phyloP scores from a whole-genome alignment of 352 stramenopile species.

The Phytophthora citrophthora region DNA sequence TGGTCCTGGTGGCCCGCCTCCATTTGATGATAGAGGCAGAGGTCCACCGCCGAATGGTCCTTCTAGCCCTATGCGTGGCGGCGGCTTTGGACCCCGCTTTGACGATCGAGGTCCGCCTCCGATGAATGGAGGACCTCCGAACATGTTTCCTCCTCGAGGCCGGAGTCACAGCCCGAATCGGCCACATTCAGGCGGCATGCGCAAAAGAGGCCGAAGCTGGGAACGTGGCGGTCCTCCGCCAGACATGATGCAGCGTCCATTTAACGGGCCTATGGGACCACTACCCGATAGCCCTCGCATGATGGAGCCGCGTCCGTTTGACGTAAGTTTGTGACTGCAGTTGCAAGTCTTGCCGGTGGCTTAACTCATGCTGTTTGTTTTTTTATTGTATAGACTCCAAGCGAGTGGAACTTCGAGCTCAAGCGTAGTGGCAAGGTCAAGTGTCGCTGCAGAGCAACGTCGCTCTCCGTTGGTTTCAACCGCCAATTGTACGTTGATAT shows the following conservation, averaged over 20 bases:
- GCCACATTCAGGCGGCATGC: slow-evolving; percentile 33
- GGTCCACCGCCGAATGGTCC: slow-evolving; percentile 20
- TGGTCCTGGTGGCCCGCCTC: slow-evolving; percentile 16
- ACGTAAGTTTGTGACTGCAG: slow-evolving; percentile 24
- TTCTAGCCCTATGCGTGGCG: slow-evolving; percentile 36
- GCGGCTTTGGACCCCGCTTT: slow-evolving; percentile 37
- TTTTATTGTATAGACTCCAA: slow-evolving; percentile 29
- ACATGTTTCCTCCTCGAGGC: slow-evolving; percentile 44
- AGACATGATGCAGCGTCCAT: slow-evolving; percentile 28
- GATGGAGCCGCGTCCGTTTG: slow-evolving; percentile 36
- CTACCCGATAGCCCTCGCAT: slow-evolving; percentile 37
- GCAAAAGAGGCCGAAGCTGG: slow-evolving; percentile 52
- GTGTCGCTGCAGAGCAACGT: slow-evolving; percentile 42
- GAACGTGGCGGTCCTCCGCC: slow-evolving; percentile 34
- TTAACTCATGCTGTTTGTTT: slow-evolving; percentile 7
- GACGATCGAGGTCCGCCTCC: slow-evolving; percentile 39
- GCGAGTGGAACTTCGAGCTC: slow-evolving; percentile 46
- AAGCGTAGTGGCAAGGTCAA: slow-evolving; percentile 45
- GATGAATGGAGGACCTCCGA: slow-evolving; percentile 34
- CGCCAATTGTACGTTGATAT: slow-evolving; percentile 34
- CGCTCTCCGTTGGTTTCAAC: slow-evolving; percentile 32
- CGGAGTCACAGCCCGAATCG: slow-evolving; percentile 50
- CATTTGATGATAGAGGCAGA: slow-evolving; percentile 33
- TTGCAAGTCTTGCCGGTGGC: slow-evolving; percentile 1
- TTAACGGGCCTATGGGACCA: slow-evolving; percentile 26